These are phyloP conservation scores for Melaleuca quinquenervia DNA, from an alignment of 345 rosid species.

Conservation along the genomic window DNA sequence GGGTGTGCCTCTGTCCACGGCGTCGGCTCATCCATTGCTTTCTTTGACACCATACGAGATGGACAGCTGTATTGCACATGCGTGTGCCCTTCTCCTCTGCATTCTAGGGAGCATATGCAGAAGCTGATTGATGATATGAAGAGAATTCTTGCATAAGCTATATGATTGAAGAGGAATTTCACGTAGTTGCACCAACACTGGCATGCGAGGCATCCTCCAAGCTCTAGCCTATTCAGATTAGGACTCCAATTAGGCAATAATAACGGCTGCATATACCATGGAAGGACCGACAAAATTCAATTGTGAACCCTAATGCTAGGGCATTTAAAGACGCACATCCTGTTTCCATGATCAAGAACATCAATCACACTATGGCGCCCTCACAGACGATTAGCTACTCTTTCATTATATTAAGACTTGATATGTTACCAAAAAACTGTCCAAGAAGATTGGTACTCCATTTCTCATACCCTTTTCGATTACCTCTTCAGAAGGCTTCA, in stretches of 20 bases:
- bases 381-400: not conserved
- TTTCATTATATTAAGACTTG: not conserved
- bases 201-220: not conserved
- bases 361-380: not conserved
- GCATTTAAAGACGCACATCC: not conserved
- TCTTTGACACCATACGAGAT: conserved; percentile 53
- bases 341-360: not conserved
- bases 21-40: conserved; percentile 51
- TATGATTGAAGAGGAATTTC: not conserved
- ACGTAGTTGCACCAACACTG: not conserved
- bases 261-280: not conserved
- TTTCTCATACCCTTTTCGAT: not conserved
- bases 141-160: conserved; percentile 27
- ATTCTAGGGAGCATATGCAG: conserved; percentile 68
- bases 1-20: conserved; percentile 73
- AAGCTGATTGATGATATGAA: conserved; percentile 39
- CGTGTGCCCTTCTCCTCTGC: conserved; percentile 69
- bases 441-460: not conserved
- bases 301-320: not conserved
- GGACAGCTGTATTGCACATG: conserved; percentile 53
- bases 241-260: not conserved
- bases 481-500: not conserved
- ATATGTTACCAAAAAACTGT: not conserved
- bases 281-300: not conserved
- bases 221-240: not conserved